Conservation (phyloP, 73 alveolate species). For the Paramecium caudatum region DNA sequence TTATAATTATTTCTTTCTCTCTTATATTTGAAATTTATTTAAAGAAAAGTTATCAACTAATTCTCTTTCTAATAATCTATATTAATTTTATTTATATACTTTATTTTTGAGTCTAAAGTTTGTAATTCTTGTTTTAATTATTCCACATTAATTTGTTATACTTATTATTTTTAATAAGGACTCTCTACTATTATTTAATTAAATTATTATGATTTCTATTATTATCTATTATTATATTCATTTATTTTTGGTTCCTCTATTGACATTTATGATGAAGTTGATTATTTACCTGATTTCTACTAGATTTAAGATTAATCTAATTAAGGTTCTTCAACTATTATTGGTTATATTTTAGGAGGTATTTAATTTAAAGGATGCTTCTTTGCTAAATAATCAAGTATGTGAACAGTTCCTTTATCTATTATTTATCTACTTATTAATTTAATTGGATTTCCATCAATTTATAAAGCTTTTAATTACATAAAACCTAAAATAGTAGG, state of each 20-base stretch:
- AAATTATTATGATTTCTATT: slow-evolving; percentile 4
- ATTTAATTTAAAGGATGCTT: slow-evolving; percentile 68
- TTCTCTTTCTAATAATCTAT: slow-evolving; percentile 56
- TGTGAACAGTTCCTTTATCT: slow-evolving; percentile 72
- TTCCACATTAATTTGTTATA: no score
- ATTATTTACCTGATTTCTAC: slow-evolving; percentile 8
- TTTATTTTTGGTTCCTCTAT: slow-evolving; percentile 42
- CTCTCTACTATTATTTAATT: no score
- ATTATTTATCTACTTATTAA: slow-evolving; percentile 66
- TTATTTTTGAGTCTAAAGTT: no score
- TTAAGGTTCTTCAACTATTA: slow-evolving; percentile 5
- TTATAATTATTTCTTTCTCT: background rate
- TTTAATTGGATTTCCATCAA: slow-evolving; percentile 75
- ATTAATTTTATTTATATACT: background rate
- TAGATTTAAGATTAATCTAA: background rate
- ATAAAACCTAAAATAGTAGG: slow-evolving; percentile 75
- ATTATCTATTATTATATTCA: background rate
- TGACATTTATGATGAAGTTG: slow-evolving; percentile 11
- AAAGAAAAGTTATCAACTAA: slow-evolving; percentile 69
- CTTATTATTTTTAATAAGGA: no score
- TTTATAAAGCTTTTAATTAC: slow-evolving; percentile 68
- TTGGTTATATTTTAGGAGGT: slow-evolving; percentile 49
- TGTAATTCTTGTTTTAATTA: no score
- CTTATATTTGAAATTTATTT: background rate
- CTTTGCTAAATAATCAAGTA: slow-evolving; percentile 65